Base-by-base conservation (phyloP, 2,329 filamentous ascomycete species). In the Penicillium sp. region DNA sequence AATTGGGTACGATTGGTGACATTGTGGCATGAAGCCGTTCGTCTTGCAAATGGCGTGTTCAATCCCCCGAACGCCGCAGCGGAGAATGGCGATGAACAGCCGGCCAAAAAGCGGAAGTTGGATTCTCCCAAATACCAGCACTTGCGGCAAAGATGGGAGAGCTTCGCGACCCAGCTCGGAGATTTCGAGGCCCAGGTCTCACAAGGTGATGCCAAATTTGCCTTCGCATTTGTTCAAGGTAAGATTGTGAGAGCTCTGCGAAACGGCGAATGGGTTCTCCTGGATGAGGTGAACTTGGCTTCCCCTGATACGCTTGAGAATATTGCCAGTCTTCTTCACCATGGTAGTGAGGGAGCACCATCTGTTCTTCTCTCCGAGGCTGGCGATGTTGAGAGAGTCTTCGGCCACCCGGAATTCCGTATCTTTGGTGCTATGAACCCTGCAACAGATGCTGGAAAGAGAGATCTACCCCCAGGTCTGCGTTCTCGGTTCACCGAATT, bases 371-470 rank as follows among this genome's bases (percentile, higher is more conserved):
- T 99, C 8, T 92, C 92, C 0, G 94, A 99, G 76, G 94, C 92
- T 38, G 94, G 94, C 37, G 92, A 94, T 64, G 90, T 96, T 42
- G 91, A 97, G 72, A 85, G 92, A 61, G 87, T 99, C 35, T 82
- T 87, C 58, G 94, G 92, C 0, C 93, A 99, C 72, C 88, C 91
- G 0, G 87, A 96, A 61, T 99, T 99, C 72, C 87, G 94, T 38
- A 89, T 99, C 14, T 99, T 99, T 69, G 95, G 90, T 50, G 94
- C 95, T 29, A 99, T 99, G 94, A 99, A 99, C 69, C 94, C 94
- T 31, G 94, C 94, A 5, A 99, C 94, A 3, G 94, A 99, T 77
- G 87, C 97, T 54, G 94, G 95, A 58, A 99, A 99, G 76, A 88
- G 93, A 54, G 94, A 99, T 72, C 79, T 99, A 16, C 92, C 93